phyloP scores from a whole-genome alignment of 129 eudicot genomes.

The Artemisia tridentata region DNA sequence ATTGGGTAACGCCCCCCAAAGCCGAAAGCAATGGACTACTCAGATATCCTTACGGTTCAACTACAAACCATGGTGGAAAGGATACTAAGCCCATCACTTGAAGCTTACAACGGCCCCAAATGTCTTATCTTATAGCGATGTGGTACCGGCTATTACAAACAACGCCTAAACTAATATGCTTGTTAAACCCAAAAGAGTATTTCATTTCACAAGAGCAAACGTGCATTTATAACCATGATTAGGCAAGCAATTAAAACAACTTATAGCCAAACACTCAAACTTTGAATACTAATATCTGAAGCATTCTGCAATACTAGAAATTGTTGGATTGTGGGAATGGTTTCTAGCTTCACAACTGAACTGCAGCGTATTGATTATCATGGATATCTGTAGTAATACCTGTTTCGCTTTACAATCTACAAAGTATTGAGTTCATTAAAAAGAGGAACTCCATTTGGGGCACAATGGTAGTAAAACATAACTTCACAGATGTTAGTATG shows the following conservation, averaged over 20 bases:
- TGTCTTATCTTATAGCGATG: background rate
- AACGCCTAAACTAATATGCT: background rate
- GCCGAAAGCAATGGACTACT: no score
- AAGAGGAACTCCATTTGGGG: background rate
- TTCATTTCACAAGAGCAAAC: background rate
- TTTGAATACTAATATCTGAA: background rate
- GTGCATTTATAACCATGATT: constrained; percentile 6
- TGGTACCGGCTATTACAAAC: background rate
- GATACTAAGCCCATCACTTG: no score
- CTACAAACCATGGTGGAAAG: no score
- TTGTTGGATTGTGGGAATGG: background rate
- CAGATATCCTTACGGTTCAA: no score
- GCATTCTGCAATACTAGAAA: no score
- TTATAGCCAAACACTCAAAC: background rate
- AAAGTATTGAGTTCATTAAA: background rate
- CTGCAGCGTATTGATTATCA: no score
- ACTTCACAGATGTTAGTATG: background rate
- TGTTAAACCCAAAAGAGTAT: background rate
- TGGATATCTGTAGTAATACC: background rate
- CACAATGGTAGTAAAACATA: background rate
- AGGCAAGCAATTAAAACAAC: constrained; percentile 4
- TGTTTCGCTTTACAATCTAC: background rate
- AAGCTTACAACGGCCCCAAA: no score
- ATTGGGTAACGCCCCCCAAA: no score
- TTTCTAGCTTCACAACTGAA: no score